A percentile compares a stretch with the other conserved stretches of the same genome.
phyloP scores from a whole-genome alignment of 768 basidiomycete species.

The Boletus barrowsii region DNA sequence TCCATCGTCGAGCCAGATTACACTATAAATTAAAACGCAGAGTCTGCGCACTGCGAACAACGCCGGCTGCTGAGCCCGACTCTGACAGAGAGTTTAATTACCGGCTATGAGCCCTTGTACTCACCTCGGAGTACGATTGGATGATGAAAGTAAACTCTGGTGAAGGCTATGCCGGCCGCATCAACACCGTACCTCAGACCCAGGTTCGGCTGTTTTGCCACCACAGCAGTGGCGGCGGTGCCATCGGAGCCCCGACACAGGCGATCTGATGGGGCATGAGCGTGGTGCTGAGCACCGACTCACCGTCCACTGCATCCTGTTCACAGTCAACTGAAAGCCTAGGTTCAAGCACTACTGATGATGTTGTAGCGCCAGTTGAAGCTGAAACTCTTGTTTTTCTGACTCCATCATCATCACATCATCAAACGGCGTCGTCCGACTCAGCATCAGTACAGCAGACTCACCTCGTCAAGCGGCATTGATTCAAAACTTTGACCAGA shows the following conservation, averaged over 20 bases:
- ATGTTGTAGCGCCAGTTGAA: too few species aligned
- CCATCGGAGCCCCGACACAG: constrained; percentile 4
- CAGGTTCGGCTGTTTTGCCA: not conserved
- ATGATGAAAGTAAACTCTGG: not conserved
- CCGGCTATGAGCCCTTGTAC: not conserved
- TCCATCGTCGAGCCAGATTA: not conserved
- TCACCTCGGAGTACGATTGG: not conserved
- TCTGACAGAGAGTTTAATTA: too few species aligned
- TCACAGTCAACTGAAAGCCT: too few species aligned
- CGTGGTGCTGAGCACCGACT: not conserved
- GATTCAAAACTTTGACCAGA: too few species aligned
- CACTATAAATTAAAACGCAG: not conserved
- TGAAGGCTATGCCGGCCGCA: not conserved
- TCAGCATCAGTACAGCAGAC: too few species aligned
- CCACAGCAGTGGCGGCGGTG: not conserved
- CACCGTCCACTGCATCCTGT: not conserved
- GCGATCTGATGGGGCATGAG: not conserved
- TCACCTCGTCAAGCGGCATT: too few species aligned
- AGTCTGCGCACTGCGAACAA: too few species aligned
- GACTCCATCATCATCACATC: too few species aligned
- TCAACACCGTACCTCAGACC: not conserved
- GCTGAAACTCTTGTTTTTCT: too few species aligned
- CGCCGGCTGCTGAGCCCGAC: not conserved
- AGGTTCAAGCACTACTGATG: too few species aligned
- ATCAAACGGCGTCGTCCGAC: too few species aligned